Base-by-base conservation (phyloP, 805 yeast genomes). In the Pichia paraexigua region DNA sequence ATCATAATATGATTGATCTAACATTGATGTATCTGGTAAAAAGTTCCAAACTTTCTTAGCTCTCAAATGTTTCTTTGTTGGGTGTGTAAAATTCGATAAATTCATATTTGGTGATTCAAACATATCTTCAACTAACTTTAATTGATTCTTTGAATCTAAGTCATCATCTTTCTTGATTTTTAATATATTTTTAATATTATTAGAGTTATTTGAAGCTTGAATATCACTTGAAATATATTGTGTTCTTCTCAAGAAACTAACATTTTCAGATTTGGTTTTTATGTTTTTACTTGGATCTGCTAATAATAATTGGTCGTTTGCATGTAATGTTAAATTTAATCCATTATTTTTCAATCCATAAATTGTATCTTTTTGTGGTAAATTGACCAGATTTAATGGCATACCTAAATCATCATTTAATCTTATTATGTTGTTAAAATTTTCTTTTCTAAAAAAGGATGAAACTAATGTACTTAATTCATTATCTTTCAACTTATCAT, bases 11-110 rank as follows among this genome's bases (percentile, higher is more conserved):
- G 76, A 79, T 58, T 87, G 83, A 67, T 94, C 99, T 77, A 89
- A 75, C 76, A 87, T 79, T n/a, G 92, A 82, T 11, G 94, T 82
- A 66, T 94, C 97, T 9, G 99, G 99, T 55, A 91, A 71, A 27
- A 94, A 71, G 25, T 85, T 83, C 88, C 90, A 87, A 1, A 89
- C 75, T 53, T 75, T 76, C 21, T 83, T 90, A 0, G 96, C 96
- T 50, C 76, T 82, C 47, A 89, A 69, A 51, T 78, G 73, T 62
- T 78, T 84, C 70, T 83, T 88, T 27, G 78, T 75, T 32, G 99
- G 99, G 69, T 94, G 99, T 1, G 68, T 59, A 22, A 77, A 57
- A 43, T 75, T 76, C 8, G 63, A 66, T 47, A 74, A 68, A 13
- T 68, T 65, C 18, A 48, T 52, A 48, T 74, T 63, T 1, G 80